These are phyloP conservation scores for Suillus americanus DNA, from an alignment of 768 basidiomycete species.

Conservation along the genomic window DNA sequence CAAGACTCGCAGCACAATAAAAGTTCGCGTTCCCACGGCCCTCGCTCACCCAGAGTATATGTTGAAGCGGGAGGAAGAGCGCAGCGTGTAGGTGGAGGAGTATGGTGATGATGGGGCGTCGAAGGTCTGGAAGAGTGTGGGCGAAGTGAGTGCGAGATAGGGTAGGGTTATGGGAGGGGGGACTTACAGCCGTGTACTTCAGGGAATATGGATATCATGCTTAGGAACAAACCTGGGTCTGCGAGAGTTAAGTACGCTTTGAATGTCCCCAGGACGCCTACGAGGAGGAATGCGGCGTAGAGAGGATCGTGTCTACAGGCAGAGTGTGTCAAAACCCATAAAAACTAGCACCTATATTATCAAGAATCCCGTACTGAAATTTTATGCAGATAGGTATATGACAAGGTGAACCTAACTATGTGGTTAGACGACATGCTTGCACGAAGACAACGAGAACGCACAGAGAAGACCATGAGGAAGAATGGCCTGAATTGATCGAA, in stretches of 20 bases:
- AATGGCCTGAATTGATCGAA: constrained; percentile 97
- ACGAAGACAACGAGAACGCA: constrained; percentile 35
- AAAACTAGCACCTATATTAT: background rate
- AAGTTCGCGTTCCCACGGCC: constrained; percentile 98
- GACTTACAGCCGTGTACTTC: constrained; percentile 79
- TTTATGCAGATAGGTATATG: constrained; percentile 91
- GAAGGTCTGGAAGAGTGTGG: constrained; percentile 57
- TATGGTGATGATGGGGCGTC: constrained; percentile 80
- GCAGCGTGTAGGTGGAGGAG: constrained; percentile 83
- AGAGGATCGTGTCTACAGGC: constrained; percentile 74
- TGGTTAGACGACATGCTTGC: background rate
- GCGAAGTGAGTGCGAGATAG: background rate
- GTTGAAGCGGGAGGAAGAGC: constrained; percentile 86
- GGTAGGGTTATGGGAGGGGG: background rate
- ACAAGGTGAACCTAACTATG: constrained; percentile 68
- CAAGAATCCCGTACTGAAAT: constrained; percentile 58
- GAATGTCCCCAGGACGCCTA: constrained; percentile 82
- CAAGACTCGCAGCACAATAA: constrained; percentile 94
- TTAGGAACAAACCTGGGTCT: constrained; percentile 84
- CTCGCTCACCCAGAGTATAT: constrained; percentile 86
- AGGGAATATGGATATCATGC: constrained; percentile 78
- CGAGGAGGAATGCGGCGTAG: constrained; percentile 72
- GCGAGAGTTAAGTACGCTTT: constrained; percentile 92
- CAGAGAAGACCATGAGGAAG: constrained; percentile 93
- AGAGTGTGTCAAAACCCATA: background rate